Base-by-base conservation (phyloP, 441 rosid genomes). In the Populus tomentosa region DNA sequence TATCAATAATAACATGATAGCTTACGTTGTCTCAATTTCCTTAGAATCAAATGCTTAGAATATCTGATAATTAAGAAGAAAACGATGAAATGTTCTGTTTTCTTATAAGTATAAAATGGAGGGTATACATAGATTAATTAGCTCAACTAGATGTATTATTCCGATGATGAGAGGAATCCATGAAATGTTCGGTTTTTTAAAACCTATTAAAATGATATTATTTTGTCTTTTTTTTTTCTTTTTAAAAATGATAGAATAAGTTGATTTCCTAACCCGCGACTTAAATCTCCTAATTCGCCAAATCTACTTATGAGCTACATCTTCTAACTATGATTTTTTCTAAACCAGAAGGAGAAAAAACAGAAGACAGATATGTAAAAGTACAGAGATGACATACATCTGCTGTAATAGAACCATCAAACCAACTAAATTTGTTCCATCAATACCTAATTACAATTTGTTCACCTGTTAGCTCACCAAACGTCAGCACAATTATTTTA, bases 391-490 rank as follows among this genome's bases (percentile, higher is more conserved):
- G 33, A 28, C 20, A 66, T 6, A 6, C 7, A 33, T 66, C 69
- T 72, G 77, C 77, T 68, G 10, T 11, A 78, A 40, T 59, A 10
- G 65, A 73, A 77, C 62, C 8, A 66, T 76, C 62, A 18, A 79
- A 73, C 80, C 82, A 73, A 69, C 59, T 80, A 5, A 33, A 33
- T 33, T 18, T 40, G 74, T 72, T 79, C 33, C 68, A 68, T 74
- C 70, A 11, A 50, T 7, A 73, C 70, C 61, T 70, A 32, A 53
- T 53, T 53, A 53, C 21, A 2, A 76, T 70, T 18, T 20, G 50
- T 64, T 30, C 73, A 38, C 64, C 32, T 38, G 67, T 76, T 79
- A 69, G 76, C 71, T 73, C 67, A 79, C 80, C 84, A 78, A 75
- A 70, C 23, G 3, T 61, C 9, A 32, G 21, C 36, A 23, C 78